Conservation (phyloP, 768 basidiomycete species). For the Tylopilus vinaceipallidus region DNA sequence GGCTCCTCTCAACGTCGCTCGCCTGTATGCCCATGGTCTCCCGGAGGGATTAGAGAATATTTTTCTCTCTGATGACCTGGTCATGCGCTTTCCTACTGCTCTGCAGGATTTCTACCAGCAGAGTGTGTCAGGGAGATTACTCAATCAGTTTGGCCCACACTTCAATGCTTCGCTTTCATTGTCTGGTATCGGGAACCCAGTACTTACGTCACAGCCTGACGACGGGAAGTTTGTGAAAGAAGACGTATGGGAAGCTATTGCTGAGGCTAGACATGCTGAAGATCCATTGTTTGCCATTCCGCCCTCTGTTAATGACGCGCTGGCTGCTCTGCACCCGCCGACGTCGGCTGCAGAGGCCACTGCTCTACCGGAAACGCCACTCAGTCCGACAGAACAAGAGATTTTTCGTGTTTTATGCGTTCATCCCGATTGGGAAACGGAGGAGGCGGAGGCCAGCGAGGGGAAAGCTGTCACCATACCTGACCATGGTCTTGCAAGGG, state of each 20-base stretch:
- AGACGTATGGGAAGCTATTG: slow-evolving; percentile 19
- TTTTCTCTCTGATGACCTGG: slow-evolving; percentile 63
- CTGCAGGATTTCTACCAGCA: slow-evolving; percentile 56
- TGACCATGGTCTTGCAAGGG: slow-evolving; percentile 3
- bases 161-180: slow-evolving; percentile 46
- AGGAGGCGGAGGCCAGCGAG: slow-evolving; percentile 31
- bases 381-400: slow-evolving; percentile 69
- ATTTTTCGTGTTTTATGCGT: slow-evolving; percentile 66
- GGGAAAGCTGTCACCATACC: slow-evolving; percentile 7
- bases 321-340: slow-evolving; percentile 27
- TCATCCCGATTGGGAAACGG: slow-evolving; percentile 50
- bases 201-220: slow-evolving; percentile 4
- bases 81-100: slow-evolving; percentile 60
- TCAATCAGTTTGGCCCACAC: slow-evolving; percentile 63
- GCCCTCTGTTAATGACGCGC: slow-evolving; percentile 30
- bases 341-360: slow-evolving; percentile 11
- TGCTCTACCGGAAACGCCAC: slow-evolving; percentile 38
- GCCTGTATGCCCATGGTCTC: slow-evolving; percentile 37
- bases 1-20: slow-evolving; percentile 61
- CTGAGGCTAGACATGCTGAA: slow-evolving; percentile 21
- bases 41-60: slow-evolving; percentile 40
- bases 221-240: slow-evolving; percentile 7
- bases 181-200: background rate
- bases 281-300: slow-evolving; percentile 24
- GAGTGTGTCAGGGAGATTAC: slow-evolving; percentile 44